A percentile compares a stretch with the other conserved stretches of the same genome.
phyloP scores from a whole-genome alignment of 768 basidiomycete species.

The Podaxis mareebaensis region DNA sequence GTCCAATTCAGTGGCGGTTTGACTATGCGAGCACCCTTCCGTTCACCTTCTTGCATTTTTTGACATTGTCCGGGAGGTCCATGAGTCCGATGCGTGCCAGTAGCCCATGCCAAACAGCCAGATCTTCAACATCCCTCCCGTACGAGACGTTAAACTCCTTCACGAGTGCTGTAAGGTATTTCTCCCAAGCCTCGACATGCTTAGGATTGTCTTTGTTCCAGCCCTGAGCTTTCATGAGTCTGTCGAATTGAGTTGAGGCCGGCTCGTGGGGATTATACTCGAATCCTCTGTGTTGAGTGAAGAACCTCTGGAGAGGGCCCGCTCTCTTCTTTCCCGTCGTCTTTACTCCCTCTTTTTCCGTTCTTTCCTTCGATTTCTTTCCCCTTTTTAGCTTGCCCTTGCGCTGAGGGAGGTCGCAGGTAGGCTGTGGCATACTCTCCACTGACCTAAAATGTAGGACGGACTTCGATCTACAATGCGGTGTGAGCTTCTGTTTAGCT shows the following conservation, averaged over 20 bases:
- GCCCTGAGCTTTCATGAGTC: not conserved
- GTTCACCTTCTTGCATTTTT: slow-evolving; percentile 2
- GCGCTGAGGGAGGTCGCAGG: not conserved
- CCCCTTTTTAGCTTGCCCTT: not conserved
- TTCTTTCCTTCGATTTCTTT: too few species aligned
- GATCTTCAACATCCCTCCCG: slow-evolving; percentile 1
- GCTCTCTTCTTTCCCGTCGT: too few species aligned
- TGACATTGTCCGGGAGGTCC: not conserved
- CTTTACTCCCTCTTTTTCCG: too few species aligned
- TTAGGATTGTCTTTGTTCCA: not conserved
- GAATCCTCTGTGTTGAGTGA: slow-evolving; percentile 12
- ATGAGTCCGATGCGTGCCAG: not conserved
- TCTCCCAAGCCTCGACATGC: not conserved
- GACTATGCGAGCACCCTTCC: too few species aligned
- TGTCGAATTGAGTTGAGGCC: slow-evolving; percentile 6
- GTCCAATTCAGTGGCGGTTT: not conserved
- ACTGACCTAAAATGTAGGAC: too few species aligned
- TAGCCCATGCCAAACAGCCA: slow-evolving; percentile 13
- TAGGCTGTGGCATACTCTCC: too few species aligned
- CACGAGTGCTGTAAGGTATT: slow-evolving; percentile 4
- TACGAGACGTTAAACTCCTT: slow-evolving; percentile 6
- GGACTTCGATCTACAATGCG: too few species aligned
- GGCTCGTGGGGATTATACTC: slow-evolving; percentile 7
- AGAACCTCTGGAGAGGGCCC: slow-evolving; percentile 6
- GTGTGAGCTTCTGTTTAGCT: not conserved